Evolutionary conservation across 2,329 filamentous ascomycete species (phyloP), one percentile per base, ranked within the genome.

Genomic region (Colletotrichum lini): DNA sequence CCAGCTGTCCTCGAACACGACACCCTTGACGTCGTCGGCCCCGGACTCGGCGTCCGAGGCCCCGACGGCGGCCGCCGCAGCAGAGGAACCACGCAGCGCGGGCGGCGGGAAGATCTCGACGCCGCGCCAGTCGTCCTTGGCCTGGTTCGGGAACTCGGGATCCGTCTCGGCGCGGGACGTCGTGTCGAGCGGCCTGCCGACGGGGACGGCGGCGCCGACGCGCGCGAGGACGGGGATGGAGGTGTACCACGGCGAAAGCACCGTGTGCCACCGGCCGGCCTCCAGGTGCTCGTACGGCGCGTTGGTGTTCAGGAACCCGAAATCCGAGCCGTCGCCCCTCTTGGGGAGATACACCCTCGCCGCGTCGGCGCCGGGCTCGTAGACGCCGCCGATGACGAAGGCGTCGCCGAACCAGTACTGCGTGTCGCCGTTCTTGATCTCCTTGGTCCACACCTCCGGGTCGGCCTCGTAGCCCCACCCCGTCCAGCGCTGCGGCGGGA

Each of bases 401-500:
- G 86, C 84, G 65, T 92, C 90, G 13, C 92, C 92, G 30, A 94
- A 87, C 91, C 91, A 94, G 82, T 91, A 94, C 77, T 94, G 92
- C 4, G 88, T 88, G 74, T 94, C 92, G 9, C 91, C 91, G 40
- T 87, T 84, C 66, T 87, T 90, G 3, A 93, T 81, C 0, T 83
- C 76, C 58, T 84, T 84, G 2, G 82, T 88, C 92, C 92, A 94
- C 0, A 94, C 89, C 71, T 90, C 88, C 0, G 89, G 82, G 74
- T 94, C 92, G 0, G 80, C 76, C 76, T 94, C 92, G 75, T 91
- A 93, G 35, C 91, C 91, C 91, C 91, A 94, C 0, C 92, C 92
- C 0, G 90, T 89, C 92, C 92, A 94, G 62, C 91, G 84, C 75
- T 93, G 92, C 0, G 91, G 89, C 1, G 92, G 91, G 0, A 84